Evolutionary conservation across 2,329 filamentous ascomycete genomes (phyloP).

Genomic region (Chaetomiaceae sp.): DNA sequence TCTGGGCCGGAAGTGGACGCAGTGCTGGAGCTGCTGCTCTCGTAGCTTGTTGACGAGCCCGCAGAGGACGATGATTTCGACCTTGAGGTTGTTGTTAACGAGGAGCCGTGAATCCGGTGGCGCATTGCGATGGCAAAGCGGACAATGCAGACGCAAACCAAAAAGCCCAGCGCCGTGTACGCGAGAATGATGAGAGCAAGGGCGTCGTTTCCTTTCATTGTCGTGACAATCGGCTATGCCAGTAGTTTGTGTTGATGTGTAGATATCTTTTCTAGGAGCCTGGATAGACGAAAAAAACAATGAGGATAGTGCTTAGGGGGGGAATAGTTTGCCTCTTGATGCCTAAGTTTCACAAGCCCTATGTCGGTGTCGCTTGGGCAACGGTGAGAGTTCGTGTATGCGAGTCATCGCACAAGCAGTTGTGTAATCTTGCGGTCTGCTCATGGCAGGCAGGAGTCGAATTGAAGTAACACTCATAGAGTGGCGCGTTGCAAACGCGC

Average conservation of each 20-base stretch:
- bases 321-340: not conserved
- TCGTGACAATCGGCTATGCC: not conserved
- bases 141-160: slow-evolving; percentile 5
- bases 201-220: slow-evolving; percentile 18
- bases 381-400: not conserved
- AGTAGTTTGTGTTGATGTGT: not conserved
- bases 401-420: too few species aligned
- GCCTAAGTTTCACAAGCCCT: not conserved
- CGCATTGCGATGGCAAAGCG: slow-evolving; percentile 9
- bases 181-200: slow-evolving; percentile 15
- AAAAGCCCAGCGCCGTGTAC: slow-evolving; percentile 7
- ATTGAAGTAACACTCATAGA: too few species aligned
- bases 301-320: too few species aligned
- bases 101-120: not conserved
- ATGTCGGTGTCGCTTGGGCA: not conserved
- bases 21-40: not conserved
- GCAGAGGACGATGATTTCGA: not conserved
- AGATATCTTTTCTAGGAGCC: not conserved
- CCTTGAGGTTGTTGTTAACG: not conserved
- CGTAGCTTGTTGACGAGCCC: not conserved
- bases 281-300: not conserved
- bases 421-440: too few species aligned
- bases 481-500: too few species aligned
- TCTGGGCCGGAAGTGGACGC: too few species aligned
- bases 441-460: too few species aligned